Evolutionary conservation across 2,329 filamentous ascomycete genomes (phyloP).

Genomic region (Rhexocercosporidium sp.): DNA sequence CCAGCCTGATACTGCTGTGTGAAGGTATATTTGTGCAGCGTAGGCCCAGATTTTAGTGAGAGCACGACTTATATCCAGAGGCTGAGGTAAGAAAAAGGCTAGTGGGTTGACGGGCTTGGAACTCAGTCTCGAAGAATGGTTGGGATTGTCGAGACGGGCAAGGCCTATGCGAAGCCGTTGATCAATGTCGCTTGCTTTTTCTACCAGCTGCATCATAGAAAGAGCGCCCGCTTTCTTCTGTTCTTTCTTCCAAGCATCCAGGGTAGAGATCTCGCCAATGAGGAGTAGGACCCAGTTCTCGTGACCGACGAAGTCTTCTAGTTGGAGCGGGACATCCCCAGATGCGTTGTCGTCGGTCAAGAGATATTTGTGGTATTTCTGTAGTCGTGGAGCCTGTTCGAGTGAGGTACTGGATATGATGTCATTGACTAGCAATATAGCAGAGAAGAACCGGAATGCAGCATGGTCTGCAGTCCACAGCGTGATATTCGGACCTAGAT

Average conservation of each 20-base stretch:
- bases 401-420: conserved; percentile 55
- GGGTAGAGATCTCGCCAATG: conserved; percentile 56
- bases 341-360: conserved; percentile 36
- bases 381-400: conserved; percentile 48
- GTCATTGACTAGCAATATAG: conserved; percentile 54
- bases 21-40: conserved; percentile 32
- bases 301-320: conserved; percentile 58
- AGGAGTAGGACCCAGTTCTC: conserved; percentile 59
- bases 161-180: conserved; percentile 23
- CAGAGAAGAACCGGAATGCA: conserved; percentile 55
- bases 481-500: background rate
- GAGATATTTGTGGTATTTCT: conserved; percentile 48
- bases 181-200: conserved; percentile 48
- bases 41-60: conserved; percentile 25
- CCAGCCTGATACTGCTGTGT: conserved; percentile 32
- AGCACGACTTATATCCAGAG: background rate
- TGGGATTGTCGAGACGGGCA: background rate
- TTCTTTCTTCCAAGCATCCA: conserved; percentile 64
- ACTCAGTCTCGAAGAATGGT: background rate
- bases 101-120: background rate
- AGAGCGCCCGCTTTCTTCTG: conserved; percentile 45
- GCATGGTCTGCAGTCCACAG: conserved; percentile 51
- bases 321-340: conserved; percentile 42
- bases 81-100: background rate
- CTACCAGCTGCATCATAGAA: conserved; percentile 45